Evolutionary conservation across 257 asterid species (phyloP).

Genomic region (Solanum arcanum): DNA sequence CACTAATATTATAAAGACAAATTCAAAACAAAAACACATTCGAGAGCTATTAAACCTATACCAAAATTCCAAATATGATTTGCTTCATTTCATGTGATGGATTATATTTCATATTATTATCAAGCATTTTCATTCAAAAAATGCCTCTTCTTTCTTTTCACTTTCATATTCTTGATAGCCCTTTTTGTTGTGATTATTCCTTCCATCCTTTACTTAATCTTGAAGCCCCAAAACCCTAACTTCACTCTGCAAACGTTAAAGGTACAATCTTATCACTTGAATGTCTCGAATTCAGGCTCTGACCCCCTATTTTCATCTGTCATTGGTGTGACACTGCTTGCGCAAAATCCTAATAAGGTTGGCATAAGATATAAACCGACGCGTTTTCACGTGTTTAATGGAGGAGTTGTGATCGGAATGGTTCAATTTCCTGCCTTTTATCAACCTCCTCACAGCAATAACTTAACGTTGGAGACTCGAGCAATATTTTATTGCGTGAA

Average conservation of each 20-base stretch:
- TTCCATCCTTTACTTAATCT: slow-evolving; percentile 9
- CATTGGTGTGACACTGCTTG: slow-evolving; percentile 23
- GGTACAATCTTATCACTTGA: slow-evolving; percentile 38
- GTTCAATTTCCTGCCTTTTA: slow-evolving; percentile 41
- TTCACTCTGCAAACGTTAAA: slow-evolving; percentile 35
- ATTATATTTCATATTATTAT: neutral
- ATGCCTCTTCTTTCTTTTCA: slow-evolving; percentile 20
- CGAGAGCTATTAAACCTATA: neutral
- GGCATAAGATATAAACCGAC: slow-evolving; percentile 37
- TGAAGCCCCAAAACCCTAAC: slow-evolving; percentile 48
- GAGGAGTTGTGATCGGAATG: slow-evolving; percentile 51
- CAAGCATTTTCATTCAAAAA: slow-evolving; percentile 17
- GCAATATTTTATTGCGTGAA: slow-evolving; percentile 27
- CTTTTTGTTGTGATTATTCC: slow-evolving; percentile 19
- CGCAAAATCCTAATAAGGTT: slow-evolving; percentile 46
- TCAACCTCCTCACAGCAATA: slow-evolving; percentile 54
- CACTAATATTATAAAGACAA: neutral
- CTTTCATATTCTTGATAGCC: slow-evolving; percentile 15
- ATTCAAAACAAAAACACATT: neutral
- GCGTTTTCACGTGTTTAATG: slow-evolving; percentile 34
- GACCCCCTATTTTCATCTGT: slow-evolving; percentile 35
- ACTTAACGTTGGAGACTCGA: slow-evolving; percentile 27
- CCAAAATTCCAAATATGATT: neutral
- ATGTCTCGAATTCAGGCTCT: slow-evolving; percentile 1
- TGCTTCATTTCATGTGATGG: slow-evolving; percentile 4